phyloP scores from a whole-genome alignment of 2,329 filamentous ascomycete genomes.

The Penicillium hordei region DNA sequence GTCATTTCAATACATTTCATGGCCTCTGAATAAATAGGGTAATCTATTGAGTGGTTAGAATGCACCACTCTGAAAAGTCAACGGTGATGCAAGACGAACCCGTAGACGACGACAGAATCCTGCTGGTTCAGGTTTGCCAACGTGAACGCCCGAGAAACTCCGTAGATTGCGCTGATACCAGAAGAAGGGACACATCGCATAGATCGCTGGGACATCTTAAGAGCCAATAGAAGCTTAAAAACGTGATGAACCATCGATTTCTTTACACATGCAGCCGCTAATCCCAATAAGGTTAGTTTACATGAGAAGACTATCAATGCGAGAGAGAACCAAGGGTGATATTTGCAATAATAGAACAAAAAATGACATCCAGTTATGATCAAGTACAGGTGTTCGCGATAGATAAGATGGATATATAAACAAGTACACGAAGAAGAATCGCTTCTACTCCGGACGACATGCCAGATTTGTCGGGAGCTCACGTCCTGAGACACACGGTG shows the following conservation, averaged over 20 bases:
- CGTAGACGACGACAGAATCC: too few relatives aligned
- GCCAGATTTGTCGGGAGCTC: background rate
- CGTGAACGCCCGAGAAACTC: too few relatives aligned
- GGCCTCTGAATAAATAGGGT: too few relatives aligned
- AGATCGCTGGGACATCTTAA: background rate
- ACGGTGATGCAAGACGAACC: too few relatives aligned
- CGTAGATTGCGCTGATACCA: too few relatives aligned
- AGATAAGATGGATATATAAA: slow-evolving; percentile 8
- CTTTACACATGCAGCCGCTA: background rate
- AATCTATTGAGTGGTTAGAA: too few relatives aligned
- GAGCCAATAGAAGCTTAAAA: background rate
- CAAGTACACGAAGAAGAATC: slow-evolving; percentile 5
- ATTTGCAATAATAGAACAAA: background rate
- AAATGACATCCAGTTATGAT: slow-evolving; percentile 5
- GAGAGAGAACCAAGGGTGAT: background rate
- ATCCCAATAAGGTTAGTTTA: background rate
- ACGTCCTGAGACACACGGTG: background rate
- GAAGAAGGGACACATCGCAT: too few relatives aligned
- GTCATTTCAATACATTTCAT: too few relatives aligned
- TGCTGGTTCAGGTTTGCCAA: too few relatives aligned
- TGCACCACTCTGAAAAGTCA: too few relatives aligned
- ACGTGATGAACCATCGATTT: background rate
- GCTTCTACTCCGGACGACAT: slow-evolving; percentile 10
- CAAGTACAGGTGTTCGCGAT: slow-evolving; percentile 1
- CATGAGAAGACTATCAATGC: background rate